phyloP scores from a whole-genome alignment of 495 filamentous ascomycete genomes.

The Tuber melanosporum region DNA sequence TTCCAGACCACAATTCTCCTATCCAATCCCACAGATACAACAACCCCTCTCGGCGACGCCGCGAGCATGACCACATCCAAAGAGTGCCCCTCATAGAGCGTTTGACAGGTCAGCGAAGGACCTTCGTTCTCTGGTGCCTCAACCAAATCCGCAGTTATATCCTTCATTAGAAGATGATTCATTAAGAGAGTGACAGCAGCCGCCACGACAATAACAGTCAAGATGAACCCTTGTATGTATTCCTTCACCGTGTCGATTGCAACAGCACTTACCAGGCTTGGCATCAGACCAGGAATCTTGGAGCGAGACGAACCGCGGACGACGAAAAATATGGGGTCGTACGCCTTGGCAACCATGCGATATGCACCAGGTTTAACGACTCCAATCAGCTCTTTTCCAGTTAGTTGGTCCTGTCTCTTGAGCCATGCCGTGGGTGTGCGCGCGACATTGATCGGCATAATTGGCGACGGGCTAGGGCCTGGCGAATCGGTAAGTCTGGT shows the following conservation, averaged over 20 bases:
- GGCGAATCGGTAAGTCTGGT: slow-evolving; percentile 1
- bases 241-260: slow-evolving; percentile 54
- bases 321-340: slow-evolving; percentile 62
- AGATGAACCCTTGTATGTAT: slow-evolving; percentile 52
- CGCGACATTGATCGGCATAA: slow-evolving; percentile 56
- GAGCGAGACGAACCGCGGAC: slow-evolving; percentile 57
- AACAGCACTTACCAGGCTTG: slow-evolving; percentile 35
- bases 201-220: slow-evolving; percentile 52
- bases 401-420: slow-evolving; percentile 64
- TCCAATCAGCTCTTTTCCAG: slow-evolving; percentile 61
- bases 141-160: slow-evolving; percentile 41
- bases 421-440: slow-evolving; percentile 65
- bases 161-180: slow-evolving; percentile 57
- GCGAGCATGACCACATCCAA: slow-evolving; percentile 59
- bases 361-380: slow-evolving; percentile 59
- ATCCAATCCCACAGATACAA: slow-evolving; percentile 63
- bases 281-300: slow-evolving; percentile 27
- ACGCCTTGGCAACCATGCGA: slow-evolving; percentile 61
- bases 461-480: not conserved
- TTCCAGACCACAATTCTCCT: slow-evolving; percentile 57
- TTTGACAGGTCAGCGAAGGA: slow-evolving; percentile 52
- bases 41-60: slow-evolving; percentile 52
- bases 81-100: slow-evolving; percentile 54
- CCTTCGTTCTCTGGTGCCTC: slow-evolving; percentile 45
- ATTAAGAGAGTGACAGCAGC: slow-evolving; percentile 57